Conservation (phyloP, 2,329 filamentous ascomycete genomes). For the Chaetomium strumarium region DNA sequence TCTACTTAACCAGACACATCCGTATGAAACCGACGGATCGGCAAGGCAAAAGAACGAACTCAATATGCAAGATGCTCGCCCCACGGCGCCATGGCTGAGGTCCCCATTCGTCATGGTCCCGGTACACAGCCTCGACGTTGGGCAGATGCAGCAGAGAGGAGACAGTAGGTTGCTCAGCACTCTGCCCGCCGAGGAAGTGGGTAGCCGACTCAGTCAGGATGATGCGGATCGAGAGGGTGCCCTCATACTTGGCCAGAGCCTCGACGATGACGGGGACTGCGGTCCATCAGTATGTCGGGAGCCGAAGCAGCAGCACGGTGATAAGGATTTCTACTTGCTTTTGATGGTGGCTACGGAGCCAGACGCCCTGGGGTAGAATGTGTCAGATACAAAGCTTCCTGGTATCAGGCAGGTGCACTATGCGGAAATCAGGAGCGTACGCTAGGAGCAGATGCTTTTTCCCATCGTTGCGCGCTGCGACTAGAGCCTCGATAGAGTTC, state of each 20-base stretch:
- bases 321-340: constrained; percentile 11
- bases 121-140: constrained; percentile 75
- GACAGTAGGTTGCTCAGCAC: constrained; percentile 68
- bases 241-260: constrained; percentile 44
- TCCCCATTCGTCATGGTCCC: constrained; percentile 80
- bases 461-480: constrained; percentile 15
- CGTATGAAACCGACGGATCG: neutral
- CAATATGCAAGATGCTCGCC: constrained; percentile 82
- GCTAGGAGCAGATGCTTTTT: constrained; percentile 23
- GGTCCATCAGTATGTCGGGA: neutral
- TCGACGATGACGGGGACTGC: constrained; percentile 52
- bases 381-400: neutral
- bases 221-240: constrained; percentile 71
- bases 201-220: constrained; percentile 69
- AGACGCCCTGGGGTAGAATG: constrained; percentile 17
- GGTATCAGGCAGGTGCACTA: neutral
- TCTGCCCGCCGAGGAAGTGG: constrained; percentile 72
- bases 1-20: neutral
- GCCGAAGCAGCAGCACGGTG: neutral
- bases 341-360: constrained; percentile 27
- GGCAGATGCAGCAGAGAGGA: constrained; percentile 52
- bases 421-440: constrained; percentile 7
- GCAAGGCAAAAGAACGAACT: constrained; percentile 36
- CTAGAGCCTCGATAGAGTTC: constrained; percentile 18
- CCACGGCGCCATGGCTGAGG: constrained; percentile 68